Evolutionary conservation across 2,329 filamentous ascomycete species (phyloP), one percentile per base, ranked within the genome.

Genomic region (Davidsoniella virescens): DNA sequence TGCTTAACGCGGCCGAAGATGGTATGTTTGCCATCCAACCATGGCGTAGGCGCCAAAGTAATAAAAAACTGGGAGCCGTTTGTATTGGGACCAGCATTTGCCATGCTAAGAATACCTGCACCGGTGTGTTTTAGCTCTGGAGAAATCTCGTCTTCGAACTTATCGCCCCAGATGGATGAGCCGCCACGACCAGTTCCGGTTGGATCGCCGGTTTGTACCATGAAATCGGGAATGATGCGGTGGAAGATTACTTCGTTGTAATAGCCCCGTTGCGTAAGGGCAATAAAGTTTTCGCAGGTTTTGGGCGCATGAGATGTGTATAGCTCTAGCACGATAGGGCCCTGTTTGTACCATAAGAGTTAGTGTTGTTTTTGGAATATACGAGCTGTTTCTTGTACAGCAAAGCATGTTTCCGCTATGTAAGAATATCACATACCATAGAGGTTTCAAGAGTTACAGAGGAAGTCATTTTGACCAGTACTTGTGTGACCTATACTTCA

Each of bases 51-150:
- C 6, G 87, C 90, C 33, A 96, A 72, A 0, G 92, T 96, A 57
- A 98, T 80, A 63, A 96, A 96, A 67, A 96, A 98, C 67, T 96
- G 92, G 52, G 79, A 86, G 18, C 90, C 90, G 64, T 96, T 96
- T 36, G 90, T 94, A 64, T 96, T 79, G 7, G 86, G 85, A 0
- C 92, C 92, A 14, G 81, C 80, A 66, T 98, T 98, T 53, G 92
- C 92, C 92, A 98, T 98, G 67, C 81, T 87, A 58, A 98, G 69
- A n/a, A 96, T 73, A 1, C 90, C 90, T 3, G 90, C 88, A 37
- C 90, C 90, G 0, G 87, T 94, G 68, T 98, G 92, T 62, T 90
- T 92, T 50, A 98, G 70, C 4, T 70, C 69, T 2, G 78, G 67
- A 44, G 75, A 70, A 58, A 96, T 90, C 71, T 98, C 92, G 67